Evolutionary conservation across 2,329 filamentous ascomycete genomes (phyloP), one percentile per base, ranked within the genome.

Genomic region (Trichoderma aggressivum): DNA sequence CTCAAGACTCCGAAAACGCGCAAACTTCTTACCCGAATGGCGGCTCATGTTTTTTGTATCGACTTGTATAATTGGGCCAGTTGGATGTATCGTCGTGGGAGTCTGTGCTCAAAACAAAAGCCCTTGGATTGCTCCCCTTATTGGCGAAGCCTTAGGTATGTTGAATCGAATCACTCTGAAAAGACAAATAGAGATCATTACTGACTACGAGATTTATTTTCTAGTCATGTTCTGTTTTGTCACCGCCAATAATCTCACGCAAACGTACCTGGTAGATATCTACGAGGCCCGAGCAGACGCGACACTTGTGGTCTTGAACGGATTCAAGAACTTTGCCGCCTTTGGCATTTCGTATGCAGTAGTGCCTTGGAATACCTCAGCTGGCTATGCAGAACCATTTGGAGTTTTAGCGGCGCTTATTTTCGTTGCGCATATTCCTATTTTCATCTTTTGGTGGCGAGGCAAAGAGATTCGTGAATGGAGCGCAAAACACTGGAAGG

Each of bases 291-390:
- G 62, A 55, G 62, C 62, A 24, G 62, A 65, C 21, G 62, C 62
- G 3, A 65, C 62, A 24, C 62, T 65, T 7, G 62, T 65, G n/a
- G 62, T 65, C 12, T 30, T 65, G 62, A 65, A 65, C 16, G 62
- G 62, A n/a, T 65, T 65, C 62, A 65, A 65, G 62, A 65, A 65
- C 12, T 65, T 65, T 65, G 62, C 62, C 26, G 62, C 62, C 11
- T 65, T 65, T 47, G 62, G 62, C 7, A 55, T 65, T 6, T 65
- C 62, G 7, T 65, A 65, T 36, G 62, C 62, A 11, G 62, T 65
- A 30, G 62, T 65, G 18, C 62, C 62, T 7, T 65, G 62, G 62
- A 65, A 65, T 47, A 65, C 43, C 8, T 65, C 62, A 2, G 62
- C 62, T 30, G 62, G 62, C 39, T 65, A 65, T 21, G 62, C 62